Percentiles rank a stretch among this genome's conserved stretches.
phyloP scores from a whole-genome alignment of 495 filamentous ascomycete species.

The Apodospora peruviana region DNA sequence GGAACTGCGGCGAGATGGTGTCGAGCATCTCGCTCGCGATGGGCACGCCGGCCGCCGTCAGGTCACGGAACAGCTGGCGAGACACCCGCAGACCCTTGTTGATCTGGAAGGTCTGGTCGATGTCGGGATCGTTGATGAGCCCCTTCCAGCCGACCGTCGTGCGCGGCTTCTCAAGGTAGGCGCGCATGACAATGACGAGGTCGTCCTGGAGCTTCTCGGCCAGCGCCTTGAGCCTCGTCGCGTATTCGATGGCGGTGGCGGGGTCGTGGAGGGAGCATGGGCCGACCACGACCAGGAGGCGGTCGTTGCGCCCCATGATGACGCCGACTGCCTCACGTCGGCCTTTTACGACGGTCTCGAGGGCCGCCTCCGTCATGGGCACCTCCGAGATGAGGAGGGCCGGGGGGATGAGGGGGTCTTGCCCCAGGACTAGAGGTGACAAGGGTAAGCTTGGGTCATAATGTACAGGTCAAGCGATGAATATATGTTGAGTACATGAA shows the following conservation, averaged over 20 bases:
- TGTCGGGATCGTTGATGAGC: constrained; percentile 97
- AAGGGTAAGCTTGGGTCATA: constrained; percentile 12
- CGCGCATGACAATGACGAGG: constrained; percentile 91
- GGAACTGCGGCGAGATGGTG: constrained; percentile 92
- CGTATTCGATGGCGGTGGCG: constrained; percentile 80
- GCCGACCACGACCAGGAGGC: constrained; percentile 88
- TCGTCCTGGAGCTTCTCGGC: constrained; percentile 72
- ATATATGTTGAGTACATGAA: neutral
- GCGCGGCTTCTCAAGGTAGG: constrained; percentile 97
- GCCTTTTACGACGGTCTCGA: constrained; percentile 71
- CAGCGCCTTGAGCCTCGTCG: constrained; percentile 65
- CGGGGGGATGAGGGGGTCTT: constrained; percentile 91
- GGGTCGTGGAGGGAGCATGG: constrained; percentile 98
- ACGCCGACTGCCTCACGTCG: constrained; percentile 77
- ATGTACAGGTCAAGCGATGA: neutral
- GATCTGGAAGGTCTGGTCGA: constrained; percentile 96
- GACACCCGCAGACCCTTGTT: constrained; percentile 94
- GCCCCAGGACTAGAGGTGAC: constrained; percentile 68
- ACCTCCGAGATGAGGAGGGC: constrained; percentile 83
- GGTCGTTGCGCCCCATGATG: constrained; percentile 73
- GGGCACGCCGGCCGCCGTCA: constrained; percentile 81
- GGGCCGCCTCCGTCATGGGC: constrained; percentile 61
- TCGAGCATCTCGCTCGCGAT: constrained; percentile 98
- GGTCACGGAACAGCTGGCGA: constrained; percentile 81
- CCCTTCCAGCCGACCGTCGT: constrained; percentile 99